Conservation (phyloP, 805 yeast species). For the Ogataea minuta region DNA sequence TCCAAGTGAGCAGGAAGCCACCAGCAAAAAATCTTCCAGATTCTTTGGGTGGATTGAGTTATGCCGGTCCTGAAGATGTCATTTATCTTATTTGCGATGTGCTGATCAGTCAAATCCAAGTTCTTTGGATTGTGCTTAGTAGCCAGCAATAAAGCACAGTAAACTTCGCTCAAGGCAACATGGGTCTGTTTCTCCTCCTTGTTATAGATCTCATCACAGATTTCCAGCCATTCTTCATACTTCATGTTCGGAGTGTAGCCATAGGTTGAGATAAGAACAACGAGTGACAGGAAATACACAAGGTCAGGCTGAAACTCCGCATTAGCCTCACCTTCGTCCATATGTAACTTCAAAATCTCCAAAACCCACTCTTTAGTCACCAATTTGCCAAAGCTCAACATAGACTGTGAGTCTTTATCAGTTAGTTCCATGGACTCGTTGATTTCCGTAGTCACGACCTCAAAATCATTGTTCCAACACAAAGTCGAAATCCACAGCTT, state of each 20-base stretch:
- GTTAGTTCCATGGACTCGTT: conserved; percentile 33
- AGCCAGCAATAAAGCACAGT: conserved; percentile 59
- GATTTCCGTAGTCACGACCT: conserved; percentile 41
- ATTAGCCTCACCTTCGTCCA: conserved; percentile 66
- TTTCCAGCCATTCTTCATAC: conserved; percentile 50
- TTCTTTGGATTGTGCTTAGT: conserved; percentile 38
- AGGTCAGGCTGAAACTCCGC: conserved; percentile 65
- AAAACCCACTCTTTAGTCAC: conserved; percentile 61
- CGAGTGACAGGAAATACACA: conserved; percentile 52
- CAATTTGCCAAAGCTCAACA: conserved; percentile 42
- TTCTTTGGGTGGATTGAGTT: conserved; percentile 66
- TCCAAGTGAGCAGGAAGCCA: conserved; percentile 70
- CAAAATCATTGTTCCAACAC: conserved; percentile 64
- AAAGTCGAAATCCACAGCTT: conserved; percentile 63
- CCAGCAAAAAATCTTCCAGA: conserved; percentile 78
- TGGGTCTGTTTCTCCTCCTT: conserved; percentile 73
- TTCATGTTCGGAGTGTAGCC: conserved; percentile 42
- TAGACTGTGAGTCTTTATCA: conserved; percentile 40
- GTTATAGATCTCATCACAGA: conserved; percentile 51
- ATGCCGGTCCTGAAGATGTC: conserved; percentile 54
- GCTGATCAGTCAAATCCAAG: conserved; percentile 41
- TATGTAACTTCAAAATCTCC: conserved; percentile 47
- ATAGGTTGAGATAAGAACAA: conserved; percentile 49
- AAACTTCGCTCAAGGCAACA: conserved; percentile 68
- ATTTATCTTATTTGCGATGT: conserved; percentile 43